Percentiles rank a stretch among this genome's conserved stretches.
Conservation (phyloP, 2,329 filamentous ascomycete genomes). For the Pseudogymnoascus sp. region DNA sequence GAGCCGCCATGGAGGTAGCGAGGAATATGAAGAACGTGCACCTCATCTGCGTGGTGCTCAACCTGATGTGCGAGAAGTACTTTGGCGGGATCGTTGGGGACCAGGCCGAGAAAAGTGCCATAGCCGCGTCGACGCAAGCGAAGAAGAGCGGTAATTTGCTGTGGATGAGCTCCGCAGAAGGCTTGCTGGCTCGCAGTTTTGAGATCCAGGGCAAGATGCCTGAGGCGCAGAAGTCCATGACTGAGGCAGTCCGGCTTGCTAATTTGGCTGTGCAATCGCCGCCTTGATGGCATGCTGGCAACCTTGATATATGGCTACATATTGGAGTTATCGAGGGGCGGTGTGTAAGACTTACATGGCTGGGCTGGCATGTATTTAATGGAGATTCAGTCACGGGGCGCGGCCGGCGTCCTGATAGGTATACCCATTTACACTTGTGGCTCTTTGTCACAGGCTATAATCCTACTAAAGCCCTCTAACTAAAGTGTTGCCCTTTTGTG, state of each 20-base stretch:
- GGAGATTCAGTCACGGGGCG: not conserved
- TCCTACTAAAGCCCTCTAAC: not conserved
- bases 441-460: slow-evolving; percentile 3
- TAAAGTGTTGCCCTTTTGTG: too few species aligned
- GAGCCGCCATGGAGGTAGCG: slow-evolving; percentile 61
- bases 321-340: slow-evolving; percentile 4
- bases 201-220: slow-evolving; percentile 59
- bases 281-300: not conserved
- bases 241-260: slow-evolving; percentile 32
- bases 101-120: slow-evolving; percentile 68
- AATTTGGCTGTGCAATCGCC: slow-evolving; percentile 15
- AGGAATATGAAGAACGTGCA: slow-evolving; percentile 66
- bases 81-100: slow-evolving; percentile 53
- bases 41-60: slow-evolving; percentile 73
- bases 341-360: not conserved
- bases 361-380: not conserved
- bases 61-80: slow-evolving; percentile 74
- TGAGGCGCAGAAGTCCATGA: slow-evolving; percentile 38
- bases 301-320: slow-evolving; percentile 9
- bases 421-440: not conserved
- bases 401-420: not conserved
- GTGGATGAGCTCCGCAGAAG: slow-evolving; percentile 74
- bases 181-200: slow-evolving; percentile 66
- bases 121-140: slow-evolving; percentile 59
- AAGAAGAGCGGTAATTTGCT: slow-evolving; percentile 61